Evolutionary conservation across 768 basidiomycete species (phyloP), one percentile per base, ranked within the genome.

Genomic region (Tylopilus plumbeoviolaceoides): DNA sequence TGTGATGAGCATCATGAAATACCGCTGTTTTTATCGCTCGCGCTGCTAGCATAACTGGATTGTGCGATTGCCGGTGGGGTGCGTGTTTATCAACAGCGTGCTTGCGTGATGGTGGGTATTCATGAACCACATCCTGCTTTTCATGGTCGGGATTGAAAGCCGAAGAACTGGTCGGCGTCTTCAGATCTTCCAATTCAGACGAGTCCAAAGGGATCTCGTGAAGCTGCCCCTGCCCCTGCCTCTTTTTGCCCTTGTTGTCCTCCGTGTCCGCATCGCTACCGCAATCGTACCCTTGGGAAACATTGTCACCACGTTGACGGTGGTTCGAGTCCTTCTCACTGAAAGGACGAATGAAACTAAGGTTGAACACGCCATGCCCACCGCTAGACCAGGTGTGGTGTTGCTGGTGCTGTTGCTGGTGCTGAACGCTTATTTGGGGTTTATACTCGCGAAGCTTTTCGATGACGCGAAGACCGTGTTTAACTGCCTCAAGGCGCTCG

Each of bases 1-100:
- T 73, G 59, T 87, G 87, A 15, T 87, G 78, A 27, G 88, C 88
- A 67, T 90, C 88, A 60, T 89, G 87, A 39, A 89, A 67, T 7
- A 89, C 75, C 1, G 84, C 84, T n/a, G 77, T 77, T 69, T 83
- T 87, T 38, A 89, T 56, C 10, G 74, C 81, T 63, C 79, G 85
- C 2, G 83, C 87, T 10, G 85, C 86, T 33, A 77, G 73, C 18
- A 77, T 67, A 1, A 77, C 77, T 10, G 73, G 72, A 12, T 75
- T 76, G 30, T 62, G 60, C 7, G 67, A 72, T 35, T 72, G 70
- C 21, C 59, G 73, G 62, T 55, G 64, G 38, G 57, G n/a, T 41
- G 9, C 33, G 30, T 30, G 30, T 30, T 48, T 63, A 54, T 65
- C 57, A 42, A 57, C 54, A 38, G 44, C 51, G 48, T 49, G 56